Percentiles rank a stretch among this genome's conserved stretches.
These are phyloP conservation scores for Penicillium pancosmium DNA, from an alignment of 495 filamentous ascomycete genomes.

Conservation along the genomic window DNA sequence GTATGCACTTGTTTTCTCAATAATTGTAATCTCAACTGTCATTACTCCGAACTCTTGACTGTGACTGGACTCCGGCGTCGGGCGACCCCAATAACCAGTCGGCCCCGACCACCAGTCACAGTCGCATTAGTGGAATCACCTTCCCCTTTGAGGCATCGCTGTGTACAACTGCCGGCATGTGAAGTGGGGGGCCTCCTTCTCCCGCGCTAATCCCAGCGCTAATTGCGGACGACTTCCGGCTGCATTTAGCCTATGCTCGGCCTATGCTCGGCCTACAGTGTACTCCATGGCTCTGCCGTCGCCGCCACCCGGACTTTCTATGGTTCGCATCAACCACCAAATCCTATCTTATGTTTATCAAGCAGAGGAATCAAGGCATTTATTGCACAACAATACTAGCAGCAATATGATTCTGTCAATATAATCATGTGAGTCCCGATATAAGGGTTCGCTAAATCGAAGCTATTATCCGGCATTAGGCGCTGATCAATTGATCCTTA, in stretches of 20 bases:
- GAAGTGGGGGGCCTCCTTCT: conserved; percentile 7
- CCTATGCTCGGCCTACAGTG: too few relatives aligned
- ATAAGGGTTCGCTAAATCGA: too few relatives aligned
- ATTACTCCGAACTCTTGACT: too few relatives aligned
- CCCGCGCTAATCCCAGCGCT: not conserved
- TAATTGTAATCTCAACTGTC: not conserved
- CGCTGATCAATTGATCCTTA: too few relatives aligned
- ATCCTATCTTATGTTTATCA: too few relatives aligned
- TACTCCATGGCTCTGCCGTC: too few relatives aligned
- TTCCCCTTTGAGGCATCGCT: not conserved
- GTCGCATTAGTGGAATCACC: not conserved
- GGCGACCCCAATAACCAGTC: not conserved
- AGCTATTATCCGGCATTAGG: too few relatives aligned
- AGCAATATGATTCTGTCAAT: not conserved
- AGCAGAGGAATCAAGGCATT: too few relatives aligned
- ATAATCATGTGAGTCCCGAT: too few relatives aligned
- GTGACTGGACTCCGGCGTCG: not conserved
- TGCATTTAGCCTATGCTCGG: too few relatives aligned
- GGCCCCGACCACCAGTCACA: conserved; percentile 1
- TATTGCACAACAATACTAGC: not conserved
- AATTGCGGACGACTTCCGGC: not conserved
- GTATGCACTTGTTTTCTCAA: not conserved
- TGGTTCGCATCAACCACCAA: too few relatives aligned
- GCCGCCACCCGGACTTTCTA: too few relatives aligned
- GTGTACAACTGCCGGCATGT: conserved; percentile 9